Evolutionary conservation across 2,329 filamentous ascomycete species (phyloP), one percentile per base, ranked within the genome.

Genomic region (Alternaria postmessia): DNA sequence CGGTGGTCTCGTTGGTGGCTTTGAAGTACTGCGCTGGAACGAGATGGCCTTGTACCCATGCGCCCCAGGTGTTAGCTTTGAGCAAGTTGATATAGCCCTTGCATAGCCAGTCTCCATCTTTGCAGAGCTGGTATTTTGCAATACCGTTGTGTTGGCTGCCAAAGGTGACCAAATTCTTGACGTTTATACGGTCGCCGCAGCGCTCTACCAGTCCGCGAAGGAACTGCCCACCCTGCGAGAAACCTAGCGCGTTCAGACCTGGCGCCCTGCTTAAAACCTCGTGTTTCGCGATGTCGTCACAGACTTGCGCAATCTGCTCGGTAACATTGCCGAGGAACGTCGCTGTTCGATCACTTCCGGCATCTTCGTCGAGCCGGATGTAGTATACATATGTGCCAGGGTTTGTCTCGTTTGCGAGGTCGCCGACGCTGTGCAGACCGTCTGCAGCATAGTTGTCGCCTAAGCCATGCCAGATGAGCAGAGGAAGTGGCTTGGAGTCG

Each of bases 1-100:
- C 93, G 79, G 75, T 93, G 81, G 58, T 82, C 77, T 62, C 57
- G 87, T 84, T 79, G 3, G 79, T 86, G 66, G 94, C 87, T 53
- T 94, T 90, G 83, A 91, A 98, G 82, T 99, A 99, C 82, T 99
- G 95, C 32, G 95, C 94, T 0, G 95, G 95, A 4, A 99, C 92
- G 8, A 98, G 84, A 18, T 87, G 87, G 52, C 82, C 84, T 83
- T 98, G 95, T 6, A 95, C 91, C 69, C 90, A 90, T 26, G 79
- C 75, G 39, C 87, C 88, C 92, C 93, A 99, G 3, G 91, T 93
- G 71, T 94, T 94, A 43, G 87, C 87, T 60, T 88, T 87, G 54
- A 99, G 82, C 43, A 97, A 81, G 0, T 88, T 89, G 80, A 94
- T 91, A 46, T 92, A 92, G 26, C 88, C 88, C 63, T 89, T 88